A percentile compares a stretch with the other conserved stretches of the same genome.
Evolutionary conservation across 306 rosid species (phyloP).

Genomic region (Castanea sativa): DNA sequence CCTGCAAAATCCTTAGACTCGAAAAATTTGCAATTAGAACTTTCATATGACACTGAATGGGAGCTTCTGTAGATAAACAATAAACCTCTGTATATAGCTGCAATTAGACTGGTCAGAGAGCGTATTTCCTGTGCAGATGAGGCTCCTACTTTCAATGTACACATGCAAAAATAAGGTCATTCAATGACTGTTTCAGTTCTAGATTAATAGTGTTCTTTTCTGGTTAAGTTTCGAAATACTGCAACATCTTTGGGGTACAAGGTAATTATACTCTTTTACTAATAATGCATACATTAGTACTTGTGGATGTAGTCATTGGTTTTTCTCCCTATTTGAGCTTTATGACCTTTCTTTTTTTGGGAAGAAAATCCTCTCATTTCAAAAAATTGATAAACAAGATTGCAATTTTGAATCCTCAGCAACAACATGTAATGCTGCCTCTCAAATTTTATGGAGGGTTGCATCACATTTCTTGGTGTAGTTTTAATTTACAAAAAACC

Average conservation of each 20-base stretch:
- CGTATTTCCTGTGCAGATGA: neutral
- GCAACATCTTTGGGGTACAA: conserved; percentile 15
- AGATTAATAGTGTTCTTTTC: neutral
- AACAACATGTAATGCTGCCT: neutral
- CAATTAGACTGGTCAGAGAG: conserved; percentile 12
- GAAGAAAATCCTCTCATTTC: neutral
- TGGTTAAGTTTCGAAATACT: neutral
- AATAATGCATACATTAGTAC: neutral
- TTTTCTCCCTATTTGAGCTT: neutral
- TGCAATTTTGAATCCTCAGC: neutral
- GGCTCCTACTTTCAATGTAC: conserved; percentile 3
- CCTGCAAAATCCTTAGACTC: conserved; percentile 17
- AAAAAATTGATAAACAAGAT: neutral
- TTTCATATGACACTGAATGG: conserved; percentile 70
- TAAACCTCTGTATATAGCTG: conserved; percentile 25
- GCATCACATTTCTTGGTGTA: neutral
- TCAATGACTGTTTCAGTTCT: neutral
- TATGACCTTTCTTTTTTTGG: neutral
- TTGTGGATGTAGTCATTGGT: neutral
- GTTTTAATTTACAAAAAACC: conserved; percentile 31
- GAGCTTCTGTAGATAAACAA: conserved; percentile 57
- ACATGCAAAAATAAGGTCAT: conserved; percentile 17
- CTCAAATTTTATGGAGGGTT: neutral
- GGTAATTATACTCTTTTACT: neutral
- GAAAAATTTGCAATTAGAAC: conserved; percentile 27